Base-by-base conservation (phyloP, 2,329 filamentous ascomycete species). In the Diaporthe destruens region DNA sequence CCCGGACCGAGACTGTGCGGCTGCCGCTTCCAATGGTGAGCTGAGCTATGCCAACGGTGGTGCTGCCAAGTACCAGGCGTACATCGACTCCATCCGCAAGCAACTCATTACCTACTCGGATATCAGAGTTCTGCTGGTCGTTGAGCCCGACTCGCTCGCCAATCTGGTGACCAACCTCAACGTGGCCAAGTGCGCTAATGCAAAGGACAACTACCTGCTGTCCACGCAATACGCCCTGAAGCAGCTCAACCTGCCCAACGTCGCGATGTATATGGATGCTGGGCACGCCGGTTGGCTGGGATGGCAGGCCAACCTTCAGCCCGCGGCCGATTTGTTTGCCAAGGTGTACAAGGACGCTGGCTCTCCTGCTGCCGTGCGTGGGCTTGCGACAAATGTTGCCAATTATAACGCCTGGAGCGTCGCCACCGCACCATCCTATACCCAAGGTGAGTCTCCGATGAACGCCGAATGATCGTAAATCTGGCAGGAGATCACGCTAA, bases 221-320 rank as follows among this genome's bases (percentile, higher is more conserved):
- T 83, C 86, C 77, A 86, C 84, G 49, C 79, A 84, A 75, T 88
- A 90, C 76, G 87, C 88, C 56, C 73, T 89, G 73, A 83, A 81
- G 73, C 79, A 84, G 68, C 84, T 89, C 36, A 86, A 89, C 79
- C 82, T 89, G 14, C 84, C 86, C 73, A 87, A 90, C 76, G 87
- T 90, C 34, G 82, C 85, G 79, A 87, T 88, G 87, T 90, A 89
- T 75, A 81, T 89, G 59, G 88, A 89, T 74, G 88, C 86, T 34
- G 88, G 87, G 39, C 88, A 90, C 78, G 87, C 85, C 7, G 88
- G 88, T 71, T 90, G 88, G 88, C 84, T 89, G 69, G 88, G 88
- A 71, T 90, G 88, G 88, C 80, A 84, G 6, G 87, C 85, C 32
- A 89, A 90, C 79, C 82, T 89, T 70, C 74, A 76, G 16, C 84